A percentile compares a stretch with the other conserved stretches of the same genome.
Conservation (phyloP, 2,329 filamentous ascomycete genomes). For the Penicillium thymicola region DNA sequence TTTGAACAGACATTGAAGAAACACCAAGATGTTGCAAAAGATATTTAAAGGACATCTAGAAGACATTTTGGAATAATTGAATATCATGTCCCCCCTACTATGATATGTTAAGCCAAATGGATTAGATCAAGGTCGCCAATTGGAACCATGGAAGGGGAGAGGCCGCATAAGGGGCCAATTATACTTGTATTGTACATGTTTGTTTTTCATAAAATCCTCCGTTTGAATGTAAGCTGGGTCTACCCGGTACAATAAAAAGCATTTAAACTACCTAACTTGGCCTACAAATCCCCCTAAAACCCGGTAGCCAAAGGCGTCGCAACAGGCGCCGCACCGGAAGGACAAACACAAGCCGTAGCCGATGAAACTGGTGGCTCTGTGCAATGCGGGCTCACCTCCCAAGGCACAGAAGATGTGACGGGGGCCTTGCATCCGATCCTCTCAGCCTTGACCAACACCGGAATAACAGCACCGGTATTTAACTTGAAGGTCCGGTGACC, state of each 20-base stretch:
- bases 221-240: background rate
- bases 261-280: background rate
- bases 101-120: no score
- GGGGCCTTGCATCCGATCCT: constrained; percentile 8
- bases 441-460: constrained; percentile 49
- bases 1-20: background rate
- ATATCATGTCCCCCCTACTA: background rate
- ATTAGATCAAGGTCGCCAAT: background rate
- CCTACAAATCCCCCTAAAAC: background rate
- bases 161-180: background rate
- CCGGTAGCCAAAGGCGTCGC: constrained; percentile 27
- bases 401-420: constrained; percentile 24
- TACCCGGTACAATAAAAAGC: background rate
- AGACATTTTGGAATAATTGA: no score
- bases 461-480: constrained; percentile 50
- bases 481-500: constrained; percentile 47
- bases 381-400: constrained; percentile 32
- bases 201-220: background rate
- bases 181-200: background rate
- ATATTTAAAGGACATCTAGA: no score
- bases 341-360: constrained; percentile 30
- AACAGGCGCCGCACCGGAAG: constrained; percentile 29
- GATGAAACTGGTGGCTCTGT: constrained; percentile 33
- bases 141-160: background rate
- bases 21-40: background rate